These are phyloP conservation scores for Athelia sp. DNA, from an alignment of 1,284 basidiomycete genomes.

Conservation along the genomic window DNA sequence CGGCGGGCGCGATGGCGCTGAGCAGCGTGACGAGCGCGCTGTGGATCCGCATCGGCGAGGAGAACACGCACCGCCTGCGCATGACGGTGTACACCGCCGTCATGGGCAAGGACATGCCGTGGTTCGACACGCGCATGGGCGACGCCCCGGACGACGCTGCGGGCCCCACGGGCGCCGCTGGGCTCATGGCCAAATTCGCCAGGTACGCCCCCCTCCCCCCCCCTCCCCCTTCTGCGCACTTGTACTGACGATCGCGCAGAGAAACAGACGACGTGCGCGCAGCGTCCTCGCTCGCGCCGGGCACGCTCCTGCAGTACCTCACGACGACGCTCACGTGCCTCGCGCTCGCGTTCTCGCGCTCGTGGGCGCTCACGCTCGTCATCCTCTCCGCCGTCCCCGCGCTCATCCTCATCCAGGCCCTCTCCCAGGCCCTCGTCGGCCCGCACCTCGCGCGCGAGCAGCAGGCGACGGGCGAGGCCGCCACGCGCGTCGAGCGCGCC, in stretches of 20 bases:
- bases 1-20: slow-evolving; percentile 63
- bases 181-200: slow-evolving; percentile 92
- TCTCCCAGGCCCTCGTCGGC: slow-evolving; percentile 67
- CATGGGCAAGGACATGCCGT: slow-evolving; percentile 70
- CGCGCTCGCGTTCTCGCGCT: slow-evolving; percentile 75
- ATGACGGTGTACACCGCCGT: slow-evolving; percentile 69
- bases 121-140: slow-evolving; percentile 81
- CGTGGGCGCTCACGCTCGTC: slow-evolving; percentile 84
- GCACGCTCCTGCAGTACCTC: slow-evolving; percentile 75
- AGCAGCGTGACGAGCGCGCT: slow-evolving; percentile 73
- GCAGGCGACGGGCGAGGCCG: slow-evolving; percentile 61
- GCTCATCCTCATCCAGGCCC: slow-evolving; percentile 68
- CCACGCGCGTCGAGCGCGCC: slow-evolving; percentile 78
- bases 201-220: slow-evolving; percentile 45
- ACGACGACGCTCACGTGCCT: slow-evolving; percentile 80
- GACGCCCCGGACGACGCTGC: slow-evolving; percentile 41
- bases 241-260: slow-evolving; percentile 35
- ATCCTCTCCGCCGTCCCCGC: slow-evolving; percentile 89
- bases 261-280: slow-evolving; percentile 93
- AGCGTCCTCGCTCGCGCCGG: slow-evolving; percentile 76
- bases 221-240: neutral
- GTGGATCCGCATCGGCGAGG: slow-evolving; percentile 89
- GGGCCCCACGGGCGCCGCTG: slow-evolving; percentile 76
- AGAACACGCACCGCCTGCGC: slow-evolving; percentile 67
- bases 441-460: slow-evolving; percentile 72